Percentiles rank a stretch among this genome's conserved stretches.
Conservation (phyloP, 2,329 filamentous ascomycete genomes). For the Verticillium dahliae region DNA sequence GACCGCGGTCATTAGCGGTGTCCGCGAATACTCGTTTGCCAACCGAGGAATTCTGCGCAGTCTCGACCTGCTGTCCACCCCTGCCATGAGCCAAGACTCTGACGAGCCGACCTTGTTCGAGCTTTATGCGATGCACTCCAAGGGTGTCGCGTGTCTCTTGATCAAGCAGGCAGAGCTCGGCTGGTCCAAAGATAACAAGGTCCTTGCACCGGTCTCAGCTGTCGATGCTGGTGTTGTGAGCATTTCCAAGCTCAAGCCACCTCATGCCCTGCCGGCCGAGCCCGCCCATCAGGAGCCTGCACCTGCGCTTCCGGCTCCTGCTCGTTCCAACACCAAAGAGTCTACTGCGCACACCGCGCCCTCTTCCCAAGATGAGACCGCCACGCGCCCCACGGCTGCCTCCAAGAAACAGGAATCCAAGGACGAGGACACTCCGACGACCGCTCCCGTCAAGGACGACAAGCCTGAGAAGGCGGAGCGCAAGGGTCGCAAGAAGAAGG, state of each 20-base stretch:
- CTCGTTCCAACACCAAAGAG: slow-evolving; percentile 27
- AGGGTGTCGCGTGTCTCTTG: slow-evolving; percentile 84
- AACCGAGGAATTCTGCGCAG: slow-evolving; percentile 84
- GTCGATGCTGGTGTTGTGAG: slow-evolving; percentile 66
- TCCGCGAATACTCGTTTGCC: slow-evolving; percentile 89
- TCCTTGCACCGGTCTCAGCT: slow-evolving; percentile 71
- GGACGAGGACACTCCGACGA: slow-evolving; percentile 36
- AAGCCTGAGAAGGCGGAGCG: slow-evolving; percentile 54
- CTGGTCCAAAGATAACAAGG: slow-evolving; percentile 86
- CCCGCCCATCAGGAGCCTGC: slow-evolving; percentile 30
- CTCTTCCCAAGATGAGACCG: slow-evolving; percentile 20
- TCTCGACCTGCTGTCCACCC: slow-evolving; percentile 75
- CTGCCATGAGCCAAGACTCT: slow-evolving; percentile 54
- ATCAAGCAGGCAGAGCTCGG: slow-evolving; percentile 87
- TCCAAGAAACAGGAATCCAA: slow-evolving; percentile 36
- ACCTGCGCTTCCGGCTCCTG: slow-evolving; percentile 21
- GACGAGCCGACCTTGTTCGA: slow-evolving; percentile 80
- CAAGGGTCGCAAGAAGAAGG: slow-evolving; percentile 64
- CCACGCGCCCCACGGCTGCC: slow-evolving; percentile 24
- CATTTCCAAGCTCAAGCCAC: slow-evolving; percentile 61
- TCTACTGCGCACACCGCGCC: slow-evolving; percentile 17
- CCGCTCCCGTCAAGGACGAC: slow-evolving; percentile 21
- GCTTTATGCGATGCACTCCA: slow-evolving; percentile 95
- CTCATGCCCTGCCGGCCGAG: slow-evolving; percentile 37
- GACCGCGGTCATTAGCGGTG: slow-evolving; percentile 94